Percentiles rank a stretch among this genome's conserved stretches.
Conservation (phyloP, 139 green algal genomes). For the Volvox africanus region DNA sequence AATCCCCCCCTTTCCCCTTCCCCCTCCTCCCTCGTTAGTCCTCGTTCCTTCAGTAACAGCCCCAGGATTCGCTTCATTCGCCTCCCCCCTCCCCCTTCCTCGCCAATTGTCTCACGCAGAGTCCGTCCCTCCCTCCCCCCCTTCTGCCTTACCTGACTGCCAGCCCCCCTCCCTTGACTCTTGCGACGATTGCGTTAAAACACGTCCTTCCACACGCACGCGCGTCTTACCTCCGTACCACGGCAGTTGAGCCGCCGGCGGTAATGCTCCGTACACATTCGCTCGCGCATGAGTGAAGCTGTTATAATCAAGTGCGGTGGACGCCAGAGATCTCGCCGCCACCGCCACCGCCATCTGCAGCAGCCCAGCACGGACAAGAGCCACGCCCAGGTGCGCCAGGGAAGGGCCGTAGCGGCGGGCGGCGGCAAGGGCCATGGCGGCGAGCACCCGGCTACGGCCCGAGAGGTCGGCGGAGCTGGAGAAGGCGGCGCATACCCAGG, state of each 20-base stretch:
- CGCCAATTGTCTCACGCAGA: no score
- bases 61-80: no score
- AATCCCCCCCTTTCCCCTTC: no score
- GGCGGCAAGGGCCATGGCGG: slow-evolving; percentile 16
- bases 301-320: not conserved
- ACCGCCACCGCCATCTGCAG: slow-evolving; percentile 7
- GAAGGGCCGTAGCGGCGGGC: not conserved
- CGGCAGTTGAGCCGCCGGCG: not conserved
- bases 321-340: not conserved
- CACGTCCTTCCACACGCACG: not conserved
- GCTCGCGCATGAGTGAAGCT: not conserved
- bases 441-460: slow-evolving; percentile 10
- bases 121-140: not conserved
- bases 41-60: no score
- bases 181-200: not conserved
- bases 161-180: not conserved
- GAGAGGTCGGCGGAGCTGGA: slow-evolving; percentile 1
- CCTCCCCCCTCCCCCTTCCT: no score
- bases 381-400: slow-evolving; percentile 17
- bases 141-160: not conserved
- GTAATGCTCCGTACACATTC: not conserved
- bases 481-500: slow-evolving; percentile 20
- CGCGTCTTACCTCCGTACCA: slow-evolving; percentile 5
- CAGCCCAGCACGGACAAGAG: not conserved
- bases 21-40: no score